A percentile compares a stretch with the other conserved stretches of the same genome.
These are phyloP conservation scores for Aspergillus avenaceus DNA, from an alignment of 495 filamentous ascomycete genomes.

Conservation along the genomic window DNA sequence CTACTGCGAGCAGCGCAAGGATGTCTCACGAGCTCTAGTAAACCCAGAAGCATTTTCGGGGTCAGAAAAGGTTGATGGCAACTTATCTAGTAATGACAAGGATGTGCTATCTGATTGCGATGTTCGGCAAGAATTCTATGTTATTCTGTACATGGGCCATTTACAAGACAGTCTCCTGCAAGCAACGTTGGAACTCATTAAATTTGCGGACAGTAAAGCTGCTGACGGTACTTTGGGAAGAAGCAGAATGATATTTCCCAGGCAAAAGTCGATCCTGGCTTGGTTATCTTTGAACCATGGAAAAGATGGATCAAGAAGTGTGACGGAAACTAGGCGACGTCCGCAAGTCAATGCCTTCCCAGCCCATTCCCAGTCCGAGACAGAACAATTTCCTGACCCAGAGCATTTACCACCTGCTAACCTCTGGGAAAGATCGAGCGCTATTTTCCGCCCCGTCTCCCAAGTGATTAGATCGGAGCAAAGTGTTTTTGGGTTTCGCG, in stretches of 20 bases:
- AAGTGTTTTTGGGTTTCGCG: conserved; percentile 61
- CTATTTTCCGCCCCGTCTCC: conserved; percentile 18
- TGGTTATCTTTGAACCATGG: conserved; percentile 22
- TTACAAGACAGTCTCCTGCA: conserved; percentile 30
- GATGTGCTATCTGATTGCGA: conserved; percentile 16
- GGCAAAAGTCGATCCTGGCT: conserved; percentile 46
- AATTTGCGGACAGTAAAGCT: conserved; percentile 53
- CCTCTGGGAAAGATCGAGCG: conserved; percentile 53
- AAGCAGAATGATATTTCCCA: conserved; percentile 57
- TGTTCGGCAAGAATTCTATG: conserved; percentile 29
- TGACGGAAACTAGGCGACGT: conserved; percentile 13
- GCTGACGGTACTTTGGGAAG: conserved; percentile 57
- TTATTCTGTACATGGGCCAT: conserved; percentile 34
- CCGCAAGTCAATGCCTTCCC: conserved; percentile 18
- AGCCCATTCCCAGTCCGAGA: conserved; percentile 3
- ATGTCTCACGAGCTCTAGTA: conserved; percentile 20
- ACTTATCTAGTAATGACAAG: background rate
- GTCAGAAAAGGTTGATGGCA: conserved; percentile 13
- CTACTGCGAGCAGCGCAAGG: conserved; percentile 19
- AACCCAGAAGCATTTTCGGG: conserved; percentile 29
- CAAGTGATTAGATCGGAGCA: conserved; percentile 26
- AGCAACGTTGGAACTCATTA: conserved; percentile 45
- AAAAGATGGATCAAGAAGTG: conserved; percentile 2
- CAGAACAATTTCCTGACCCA: conserved; percentile 46
- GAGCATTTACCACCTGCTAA: conserved; percentile 68